phyloP scores from a whole-genome alignment of 2,329 filamentous ascomycete species.

The Fusarium armeniacum region DNA sequence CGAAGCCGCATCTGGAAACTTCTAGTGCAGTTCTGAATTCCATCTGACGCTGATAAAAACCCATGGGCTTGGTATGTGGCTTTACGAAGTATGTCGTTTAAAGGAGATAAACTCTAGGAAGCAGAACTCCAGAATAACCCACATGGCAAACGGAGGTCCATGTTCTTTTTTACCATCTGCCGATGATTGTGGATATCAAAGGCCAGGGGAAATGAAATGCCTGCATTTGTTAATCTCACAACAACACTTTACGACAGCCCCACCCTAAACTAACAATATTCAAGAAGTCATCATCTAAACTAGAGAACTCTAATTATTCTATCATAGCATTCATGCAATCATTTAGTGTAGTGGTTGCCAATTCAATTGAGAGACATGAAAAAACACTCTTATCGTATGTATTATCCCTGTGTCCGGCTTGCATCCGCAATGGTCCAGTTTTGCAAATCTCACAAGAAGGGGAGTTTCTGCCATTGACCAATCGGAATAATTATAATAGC shows the following conservation, averaged over 20 bases:
- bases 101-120: background rate
- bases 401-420: background rate
- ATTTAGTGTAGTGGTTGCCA: no score
- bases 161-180: background rate
- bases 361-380: background rate
- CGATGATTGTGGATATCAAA: background rate
- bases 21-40: background rate
- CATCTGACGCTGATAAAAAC: background rate
- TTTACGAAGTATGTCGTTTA: no score
- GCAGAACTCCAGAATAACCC: background rate
- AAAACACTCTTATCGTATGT: background rate
- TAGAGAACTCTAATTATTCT: no score
- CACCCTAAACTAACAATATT: background rate
- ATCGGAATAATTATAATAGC: background rate
- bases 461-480: background rate
- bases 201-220: background rate
- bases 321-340: background rate
- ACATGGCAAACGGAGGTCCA: background rate
- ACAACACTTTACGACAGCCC: background rate
- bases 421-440: background rate
- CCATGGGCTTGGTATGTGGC: background rate
- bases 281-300: no score
- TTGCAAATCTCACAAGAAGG: background rate
- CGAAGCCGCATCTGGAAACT: constrained; percentile 19
- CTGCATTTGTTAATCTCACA: background rate